phyloP scores from a whole-genome alignment of 2,329 filamentous ascomycete species.

The Aspergillus fumigatiaffinis region DNA sequence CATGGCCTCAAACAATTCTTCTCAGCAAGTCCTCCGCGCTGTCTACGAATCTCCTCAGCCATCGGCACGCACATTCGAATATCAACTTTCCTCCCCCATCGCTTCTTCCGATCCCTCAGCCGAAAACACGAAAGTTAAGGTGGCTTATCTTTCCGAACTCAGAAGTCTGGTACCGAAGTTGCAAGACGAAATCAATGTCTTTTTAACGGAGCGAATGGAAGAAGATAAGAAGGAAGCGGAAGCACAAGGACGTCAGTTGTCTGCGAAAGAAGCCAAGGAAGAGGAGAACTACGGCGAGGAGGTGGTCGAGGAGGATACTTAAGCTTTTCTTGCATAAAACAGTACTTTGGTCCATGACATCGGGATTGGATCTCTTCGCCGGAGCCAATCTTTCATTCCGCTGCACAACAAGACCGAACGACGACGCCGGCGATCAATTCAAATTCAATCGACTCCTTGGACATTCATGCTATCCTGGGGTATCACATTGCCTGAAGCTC shows the following conservation, averaged over 20 bases:
- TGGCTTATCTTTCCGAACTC: conserved; percentile 52
- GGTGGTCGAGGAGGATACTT: conserved; percentile 62
- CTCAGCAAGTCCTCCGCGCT: conserved; percentile 18
- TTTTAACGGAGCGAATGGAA: conserved; percentile 60
- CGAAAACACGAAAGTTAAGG: conserved; percentile 40
- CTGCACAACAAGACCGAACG: background rate
- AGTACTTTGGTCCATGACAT: background rate
- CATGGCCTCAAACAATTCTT: conserved; percentile 7
- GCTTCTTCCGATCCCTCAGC: conserved; percentile 14
- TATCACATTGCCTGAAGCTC: conserved; percentile 33
- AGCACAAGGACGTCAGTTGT: conserved; percentile 31
- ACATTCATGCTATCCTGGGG: conserved; percentile 29
- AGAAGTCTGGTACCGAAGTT: conserved; percentile 47
- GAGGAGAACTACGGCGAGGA: conserved; percentile 78
- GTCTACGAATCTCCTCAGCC: conserved; percentile 27
- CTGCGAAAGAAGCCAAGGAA: conserved; percentile 40
- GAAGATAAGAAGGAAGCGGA: conserved; percentile 50
- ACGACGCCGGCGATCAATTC: background rate
- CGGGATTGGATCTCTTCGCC: background rate
- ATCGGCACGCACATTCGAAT: conserved; percentile 29
- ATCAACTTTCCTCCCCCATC: conserved; percentile 23
- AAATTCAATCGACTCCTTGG: conserved; percentile 14
- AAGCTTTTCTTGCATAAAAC: conserved; percentile 14
- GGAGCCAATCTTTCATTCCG: background rate
- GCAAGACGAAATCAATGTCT: conserved; percentile 57